Base-by-base conservation (phyloP, 2,329 filamentous ascomycete species). In the Cordyceps tenuipes region DNA sequence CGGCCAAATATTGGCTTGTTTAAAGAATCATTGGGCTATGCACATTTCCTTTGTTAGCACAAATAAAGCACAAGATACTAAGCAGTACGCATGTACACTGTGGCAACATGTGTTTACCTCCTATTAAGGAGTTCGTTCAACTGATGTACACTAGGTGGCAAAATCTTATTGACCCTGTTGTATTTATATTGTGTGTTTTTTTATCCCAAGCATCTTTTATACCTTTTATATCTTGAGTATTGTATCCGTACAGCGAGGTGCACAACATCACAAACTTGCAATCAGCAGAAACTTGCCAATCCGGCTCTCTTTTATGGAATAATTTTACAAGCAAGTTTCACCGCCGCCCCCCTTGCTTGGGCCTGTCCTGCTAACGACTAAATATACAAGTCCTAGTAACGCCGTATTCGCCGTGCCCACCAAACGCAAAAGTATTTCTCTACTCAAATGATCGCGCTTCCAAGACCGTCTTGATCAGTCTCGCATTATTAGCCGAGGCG, bases 361-460 rank as follows among this genome's bases (percentile, higher is more conserved):
- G 39, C 39, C 8, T 39, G 13, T 23, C 15, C 34, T 21, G n/a
- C 23, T 23, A 39, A 17, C 29, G 9, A 41, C 15, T 6, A 10
- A 44, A 41, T 15, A 9, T 50, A 7, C 19, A 17, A 29, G 3
- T 29, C 43, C 54, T 17, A 10, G 9, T 51, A 58, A 58, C 47
- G 56, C 47, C 47, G 3, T n/a, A 17, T 51, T 51, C 39, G 56
- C 56, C 56, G 15, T 58, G 10, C 15, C 56, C 41, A 34, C 46
- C 46, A 34, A 49, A 57, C 2, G 1, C 17, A 43, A 44, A 19
- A 46, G 44, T 17, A 26, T 26, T 9, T 8, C 62, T 73, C 31
- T 68, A 82, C 58, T 80, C 79, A 65, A 83, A 75, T 63, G 77
- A 75, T 53, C 78, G 75, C n/a, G 82, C 81, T 63, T 84, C 81